A percentile compares a stretch with the other conserved stretches of the same genome.
Evolutionary conservation across 2,329 filamentous ascomycete genomes (phyloP).

Genomic region (Trichophyton schoenleinii): DNA sequence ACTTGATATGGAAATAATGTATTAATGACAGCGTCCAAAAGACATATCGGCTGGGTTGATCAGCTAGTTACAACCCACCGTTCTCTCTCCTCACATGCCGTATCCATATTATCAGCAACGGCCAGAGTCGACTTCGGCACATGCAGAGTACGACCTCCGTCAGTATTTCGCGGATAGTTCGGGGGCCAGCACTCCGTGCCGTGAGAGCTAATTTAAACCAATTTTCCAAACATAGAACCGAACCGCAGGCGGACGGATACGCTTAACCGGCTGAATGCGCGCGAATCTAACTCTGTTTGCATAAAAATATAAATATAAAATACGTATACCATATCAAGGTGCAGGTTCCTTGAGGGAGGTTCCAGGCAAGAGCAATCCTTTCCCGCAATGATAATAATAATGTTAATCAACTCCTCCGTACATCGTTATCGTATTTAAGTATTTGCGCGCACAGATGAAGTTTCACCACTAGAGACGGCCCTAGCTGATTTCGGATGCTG

Average conservation of each 20-base stretch:
- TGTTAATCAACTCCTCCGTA: neutral
- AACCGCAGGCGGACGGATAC: neutral
- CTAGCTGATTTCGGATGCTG: slow-evolving; percentile 1
- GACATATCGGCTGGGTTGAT: neutral
- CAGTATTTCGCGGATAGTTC: neutral
- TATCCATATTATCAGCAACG: neutral
- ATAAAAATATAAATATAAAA: too few species aligned
- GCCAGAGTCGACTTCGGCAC: neutral
- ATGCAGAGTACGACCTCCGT: neutral
- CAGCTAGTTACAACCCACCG: neutral
- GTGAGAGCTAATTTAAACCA: neutral
- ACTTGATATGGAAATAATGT: neutral
- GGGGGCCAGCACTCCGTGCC: neutral
- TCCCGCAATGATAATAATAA: slow-evolving; percentile 1
- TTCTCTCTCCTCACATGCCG: neutral
- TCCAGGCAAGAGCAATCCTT: neutral
- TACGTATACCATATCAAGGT: neutral
- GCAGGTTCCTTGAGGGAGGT: neutral
- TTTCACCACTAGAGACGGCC: slow-evolving; percentile 1
- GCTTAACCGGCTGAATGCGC: neutral
- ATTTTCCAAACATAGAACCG: slow-evolving; percentile 1
- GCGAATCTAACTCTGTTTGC: neutral
- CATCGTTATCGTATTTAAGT: slow-evolving; percentile 3
- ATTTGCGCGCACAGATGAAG: slow-evolving; percentile 1
- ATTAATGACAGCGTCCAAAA: neutral